Conservation (phyloP, 1,139 yeast genomes). For the Kluyveromyces marxianus region DNA sequence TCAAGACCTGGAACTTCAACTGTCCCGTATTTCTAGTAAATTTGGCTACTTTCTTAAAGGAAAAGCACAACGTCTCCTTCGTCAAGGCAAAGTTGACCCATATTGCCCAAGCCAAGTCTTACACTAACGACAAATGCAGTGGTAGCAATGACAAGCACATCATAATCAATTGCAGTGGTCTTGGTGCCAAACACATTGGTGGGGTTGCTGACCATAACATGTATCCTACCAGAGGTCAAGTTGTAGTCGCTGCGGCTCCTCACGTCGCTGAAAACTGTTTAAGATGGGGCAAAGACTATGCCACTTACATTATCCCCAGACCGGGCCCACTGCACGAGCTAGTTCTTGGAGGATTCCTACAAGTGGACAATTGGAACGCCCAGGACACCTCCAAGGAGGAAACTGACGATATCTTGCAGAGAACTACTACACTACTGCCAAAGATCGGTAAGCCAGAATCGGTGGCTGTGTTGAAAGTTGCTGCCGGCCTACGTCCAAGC, state of each 20-base stretch:
- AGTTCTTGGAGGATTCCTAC: conserved; percentile 62
- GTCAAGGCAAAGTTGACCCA: conserved; percentile 40
- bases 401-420: conserved; percentile 48
- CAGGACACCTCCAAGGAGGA: conserved; percentile 44
- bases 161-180: conserved; percentile 66
- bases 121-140: conserved; percentile 25
- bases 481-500: conserved; percentile 63
- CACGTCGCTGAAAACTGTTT: conserved; percentile 42
- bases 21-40: conserved; percentile 51
- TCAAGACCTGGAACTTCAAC: conserved; percentile 58
- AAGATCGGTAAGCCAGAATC: conserved; percentile 37
- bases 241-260: conserved; percentile 53
- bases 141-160: conserved; percentile 20
- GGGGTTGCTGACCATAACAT: conserved; percentile 50
- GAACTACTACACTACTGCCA: conserved; percentile 51
- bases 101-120: conserved; percentile 45
- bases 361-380: conserved; percentile 49
- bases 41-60: conserved; percentile 36
- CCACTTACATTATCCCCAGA: conserved; percentile 64
- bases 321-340: conserved; percentile 55
- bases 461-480: conserved; percentile 48
- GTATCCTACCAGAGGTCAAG: conserved; percentile 65
- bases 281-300: conserved; percentile 46
- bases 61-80: conserved; percentile 43
- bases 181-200: conserved; percentile 49